Evolutionary conservation across 164 flowering plant species (phyloP).

Genomic region (Cinnamomum micranthum): DNA sequence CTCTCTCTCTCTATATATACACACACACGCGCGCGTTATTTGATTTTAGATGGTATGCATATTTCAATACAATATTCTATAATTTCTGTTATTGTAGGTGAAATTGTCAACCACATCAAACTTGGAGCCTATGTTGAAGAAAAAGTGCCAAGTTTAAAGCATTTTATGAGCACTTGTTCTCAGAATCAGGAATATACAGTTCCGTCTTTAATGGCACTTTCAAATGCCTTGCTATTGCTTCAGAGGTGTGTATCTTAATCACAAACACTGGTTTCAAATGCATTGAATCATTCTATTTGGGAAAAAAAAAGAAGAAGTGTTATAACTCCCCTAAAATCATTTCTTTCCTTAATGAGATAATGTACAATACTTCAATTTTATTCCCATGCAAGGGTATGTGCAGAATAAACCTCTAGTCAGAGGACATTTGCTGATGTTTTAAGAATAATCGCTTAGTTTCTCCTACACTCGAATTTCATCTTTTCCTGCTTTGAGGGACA

Average conservation of each 20-base stretch:
- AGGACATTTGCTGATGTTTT: no score
- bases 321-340: not conserved
- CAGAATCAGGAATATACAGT: conserved; percentile 36
- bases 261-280: not conserved
- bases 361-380: not conserved
- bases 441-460: no score
- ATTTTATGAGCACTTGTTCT: conserved; percentile 36
- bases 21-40: no score
- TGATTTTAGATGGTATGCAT: not conserved
- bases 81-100: conserved; percentile 34
- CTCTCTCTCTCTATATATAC: not conserved
- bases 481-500: no score
- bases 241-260: conserved; percentile 41
- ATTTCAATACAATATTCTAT: not conserved
- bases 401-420: not conserved
- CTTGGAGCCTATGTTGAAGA: conserved; percentile 63
- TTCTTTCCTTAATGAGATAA: not conserved
- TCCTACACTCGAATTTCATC: no score
- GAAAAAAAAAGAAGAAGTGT: not conserved
- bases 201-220: conserved; percentile 74
- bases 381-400: not conserved
- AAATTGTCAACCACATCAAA: conserved; percentile 34
- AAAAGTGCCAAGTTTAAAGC: conserved; percentile 67
- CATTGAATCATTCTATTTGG: not conserved
- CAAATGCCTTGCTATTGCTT: conserved; percentile 62